Percentiles rank a stretch among this genome's conserved stretches.
Conservation (phyloP, 345 rosid species). For the Hibiscus trionum region DNA sequence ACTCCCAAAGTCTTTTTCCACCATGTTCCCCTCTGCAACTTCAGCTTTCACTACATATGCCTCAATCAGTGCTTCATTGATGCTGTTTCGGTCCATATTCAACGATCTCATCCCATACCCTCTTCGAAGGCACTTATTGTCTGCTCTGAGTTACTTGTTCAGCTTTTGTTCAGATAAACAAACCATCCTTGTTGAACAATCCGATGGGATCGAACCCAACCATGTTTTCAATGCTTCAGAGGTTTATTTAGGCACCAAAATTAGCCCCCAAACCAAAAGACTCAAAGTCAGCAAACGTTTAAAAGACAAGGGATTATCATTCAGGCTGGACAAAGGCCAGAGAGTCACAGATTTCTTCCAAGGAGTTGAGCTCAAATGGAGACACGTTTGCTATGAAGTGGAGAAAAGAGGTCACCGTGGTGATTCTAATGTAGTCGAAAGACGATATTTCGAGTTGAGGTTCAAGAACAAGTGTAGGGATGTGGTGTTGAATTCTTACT, state of each 20-base stretch:
- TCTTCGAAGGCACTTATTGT: not conserved
- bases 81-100: not conserved
- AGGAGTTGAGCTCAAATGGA: not conserved
- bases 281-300: conserved; percentile 30
- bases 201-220: conserved; percentile 23
- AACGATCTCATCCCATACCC: not conserved
- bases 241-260: conserved; percentile 37
- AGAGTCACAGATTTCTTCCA: not conserved
- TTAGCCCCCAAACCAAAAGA: conserved; percentile 28
- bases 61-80: not conserved
- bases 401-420: not conserved
- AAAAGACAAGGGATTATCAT: not conserved
- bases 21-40: not conserved
- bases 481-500: too few relatives aligned
- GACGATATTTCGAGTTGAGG: conserved; percentile 29
- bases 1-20: not conserved
- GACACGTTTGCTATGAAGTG: not conserved
- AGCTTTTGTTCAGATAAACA: not conserved
- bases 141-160: not conserved
- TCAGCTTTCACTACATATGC: not conserved
- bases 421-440: not conserved
- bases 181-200: conserved; percentile 27
- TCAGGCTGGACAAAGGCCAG: not conserved
- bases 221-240: conserved; percentile 44
- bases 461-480: conserved; percentile 9